These are phyloP conservation scores for Mediolabrus comicus DNA, from an alignment of 108 stramenopile species.

Conservation along the genomic window DNA sequence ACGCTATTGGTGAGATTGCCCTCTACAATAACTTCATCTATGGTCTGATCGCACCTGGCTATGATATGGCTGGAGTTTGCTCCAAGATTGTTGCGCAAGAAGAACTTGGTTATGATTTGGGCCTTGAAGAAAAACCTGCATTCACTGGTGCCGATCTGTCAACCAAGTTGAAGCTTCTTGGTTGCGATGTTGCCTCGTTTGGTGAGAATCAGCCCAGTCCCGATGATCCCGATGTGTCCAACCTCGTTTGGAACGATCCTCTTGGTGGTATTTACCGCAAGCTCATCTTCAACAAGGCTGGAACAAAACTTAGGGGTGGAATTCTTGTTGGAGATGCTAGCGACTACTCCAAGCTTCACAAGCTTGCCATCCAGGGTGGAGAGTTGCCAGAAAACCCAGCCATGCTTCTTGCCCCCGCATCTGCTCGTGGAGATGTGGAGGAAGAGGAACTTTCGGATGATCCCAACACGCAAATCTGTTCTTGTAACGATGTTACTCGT, in stretches of 20 bases:
- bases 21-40: constrained; percentile 93
- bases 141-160: constrained; percentile 92
- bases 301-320: constrained; percentile 85
- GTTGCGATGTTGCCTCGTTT: constrained; percentile 94
- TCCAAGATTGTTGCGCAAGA: constrained; percentile 76
- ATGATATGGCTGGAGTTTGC: constrained; percentile 89
- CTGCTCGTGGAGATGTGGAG: constrained; percentile 59
- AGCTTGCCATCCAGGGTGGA: constrained; percentile 67
- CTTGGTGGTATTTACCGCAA: constrained; percentile 88
- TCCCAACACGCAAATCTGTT: constrained; percentile 85
- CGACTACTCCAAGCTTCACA: constrained; percentile 84
- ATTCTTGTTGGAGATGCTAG: constrained; percentile 92
- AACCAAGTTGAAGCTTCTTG: constrained; percentile 94
- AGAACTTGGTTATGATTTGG: constrained; percentile 53
- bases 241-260: constrained; percentile 91
- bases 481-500: constrained; percentile 91
- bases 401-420: constrained; percentile 67
- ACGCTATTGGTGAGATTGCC: constrained; percentile 92
- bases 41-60: constrained; percentile 91
- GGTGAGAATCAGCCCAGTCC: constrained; percentile 85
- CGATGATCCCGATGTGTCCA: constrained; percentile 78
- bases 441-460: constrained; percentile 55
- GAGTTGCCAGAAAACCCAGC: constrained; percentile 73
- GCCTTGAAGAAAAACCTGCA: constrained; percentile 48
- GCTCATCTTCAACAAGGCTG: constrained; percentile 92